Evolutionary conservation across 2,329 filamentous ascomycete genomes (phyloP).

Genomic region (Penicillium sp.): DNA sequence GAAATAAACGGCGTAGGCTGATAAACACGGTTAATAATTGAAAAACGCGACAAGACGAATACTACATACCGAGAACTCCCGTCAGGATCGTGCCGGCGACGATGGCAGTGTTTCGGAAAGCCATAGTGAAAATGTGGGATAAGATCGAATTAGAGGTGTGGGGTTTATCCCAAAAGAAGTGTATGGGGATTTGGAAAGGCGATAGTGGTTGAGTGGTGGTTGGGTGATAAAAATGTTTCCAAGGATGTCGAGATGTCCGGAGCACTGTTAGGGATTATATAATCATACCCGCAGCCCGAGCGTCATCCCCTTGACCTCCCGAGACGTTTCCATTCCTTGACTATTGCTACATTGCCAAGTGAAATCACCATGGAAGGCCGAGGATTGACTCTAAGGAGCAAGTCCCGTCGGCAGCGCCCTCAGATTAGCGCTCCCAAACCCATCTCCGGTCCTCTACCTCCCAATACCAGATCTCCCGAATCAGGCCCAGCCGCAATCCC

Average conservation of each 20-base stretch:
- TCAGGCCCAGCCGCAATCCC: conserved; percentile 32
- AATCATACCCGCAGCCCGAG: conserved; percentile 6
- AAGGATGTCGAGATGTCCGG: conserved; percentile 4
- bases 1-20: conserved; percentile 66
- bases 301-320: conserved; percentile 7
- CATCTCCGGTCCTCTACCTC: conserved; percentile 47
- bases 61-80: conserved; percentile 53
- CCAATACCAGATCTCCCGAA: conserved; percentile 39
- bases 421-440: conserved; percentile 62
- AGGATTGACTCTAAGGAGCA: conserved; percentile 64
- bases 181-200: conserved; percentile 1
- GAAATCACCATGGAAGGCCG: conserved; percentile 51
- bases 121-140: conserved; percentile 4
- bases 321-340: conserved; percentile 7
- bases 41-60: neutral
- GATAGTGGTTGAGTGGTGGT: neutral
- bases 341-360: conserved; percentile 9
- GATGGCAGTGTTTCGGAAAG: conserved; percentile 49
- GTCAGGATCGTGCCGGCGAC: conserved; percentile 60
- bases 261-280: conserved; percentile 1
- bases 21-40: conserved; percentile 10
- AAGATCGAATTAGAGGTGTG: neutral
- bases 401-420: conserved; percentile 52
- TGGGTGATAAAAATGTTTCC: conserved; percentile 12
- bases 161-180: neutral